Evolutionary conservation across 257 asterid genomes (phyloP), one percentile per base, ranked within the genome.

Genomic region (Henckelia pumila): DNA sequence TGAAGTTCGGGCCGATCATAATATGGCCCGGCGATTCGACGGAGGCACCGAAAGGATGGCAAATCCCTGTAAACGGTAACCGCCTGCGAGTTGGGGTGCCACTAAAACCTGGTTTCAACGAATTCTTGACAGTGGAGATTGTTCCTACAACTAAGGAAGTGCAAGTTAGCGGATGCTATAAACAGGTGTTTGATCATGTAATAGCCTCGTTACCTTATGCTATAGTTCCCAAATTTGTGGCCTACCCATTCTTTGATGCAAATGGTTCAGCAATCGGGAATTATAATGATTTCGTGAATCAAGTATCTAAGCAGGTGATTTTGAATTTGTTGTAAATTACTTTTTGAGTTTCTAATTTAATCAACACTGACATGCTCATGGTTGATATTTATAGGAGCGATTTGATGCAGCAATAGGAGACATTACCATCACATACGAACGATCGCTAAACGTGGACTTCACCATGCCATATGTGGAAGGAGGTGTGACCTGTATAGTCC

Each of bases 21-120:
- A 66, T 59, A 62, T 85, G 92, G 89, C 89, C 89, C 7, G 92
- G 88, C 61, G 73, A 76, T 59, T 65, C 78, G 2, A 58, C 32
- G 6, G 20, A 17, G 8, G 50, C 26, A 14, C 92, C 92, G 3
- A 81, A 74, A 68, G 92, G 87, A 2, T 83, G 88, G 85, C 81
- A 72, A 32, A 30, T 72, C 66, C 83, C 91, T 2, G 58, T 76
- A 52, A 37, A 63, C 2, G 77, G 68, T 49, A 33, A 33, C 7
- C 50, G 30, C 62, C 77, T 78, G n/a, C 63, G 74, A 74, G 73
- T 83, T 5, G 84, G 73, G 16, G 86, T 81, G 44, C 81, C 89
- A 20, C 37, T 16, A 52, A 83, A 78, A 52, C 67, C 69, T 10
- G 84, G 84, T 7, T 59, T 76, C 59, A 75, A 71, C 17, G 79